phyloP scores from a whole-genome alignment of 2,329 filamentous ascomycete genomes.

The Colletotrichum australisinense region DNA sequence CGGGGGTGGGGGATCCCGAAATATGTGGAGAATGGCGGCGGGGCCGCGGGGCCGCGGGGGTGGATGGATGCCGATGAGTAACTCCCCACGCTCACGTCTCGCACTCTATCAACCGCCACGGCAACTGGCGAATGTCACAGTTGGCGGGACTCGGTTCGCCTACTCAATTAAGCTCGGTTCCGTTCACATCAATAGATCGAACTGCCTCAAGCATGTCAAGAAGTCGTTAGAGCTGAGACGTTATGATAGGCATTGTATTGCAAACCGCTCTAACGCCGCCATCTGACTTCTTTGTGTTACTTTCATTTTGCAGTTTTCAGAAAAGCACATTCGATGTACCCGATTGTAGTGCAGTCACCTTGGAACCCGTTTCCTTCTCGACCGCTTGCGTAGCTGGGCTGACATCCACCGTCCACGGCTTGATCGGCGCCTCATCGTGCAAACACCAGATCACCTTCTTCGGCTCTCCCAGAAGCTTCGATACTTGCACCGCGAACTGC shows the following conservation, averaged over 20 bases:
- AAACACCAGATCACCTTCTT: conserved; percentile 19
- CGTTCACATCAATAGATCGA: neutral
- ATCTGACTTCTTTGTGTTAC: neutral
- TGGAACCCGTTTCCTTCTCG: neutral
- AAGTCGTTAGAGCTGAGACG: neutral
- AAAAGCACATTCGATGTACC: neutral
- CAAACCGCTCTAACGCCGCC: neutral
- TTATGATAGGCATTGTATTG: neutral
- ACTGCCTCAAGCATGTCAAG: neutral
- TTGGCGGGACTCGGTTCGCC: neutral
- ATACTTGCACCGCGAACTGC: conserved; percentile 3
- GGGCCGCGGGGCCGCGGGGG: neutral
- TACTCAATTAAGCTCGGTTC: neutral
- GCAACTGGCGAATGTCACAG: neutral
- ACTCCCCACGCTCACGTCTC: neutral
- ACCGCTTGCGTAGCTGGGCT: conserved; percentile 2
- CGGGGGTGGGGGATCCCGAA: neutral
- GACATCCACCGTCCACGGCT: conserved; percentile 8
- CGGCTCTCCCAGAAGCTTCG: neutral
- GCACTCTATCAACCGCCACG: neutral
- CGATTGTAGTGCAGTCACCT: neutral
- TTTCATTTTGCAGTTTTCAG: neutral
- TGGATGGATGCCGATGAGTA: neutral
- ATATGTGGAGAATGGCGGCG: neutral
- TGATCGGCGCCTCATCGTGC: conserved; percentile 19